A percentile compares a stretch with the other conserved stretches of the same genome.
Evolutionary conservation across 768 basidiomycete genomes (phyloP).

Genomic region (Tubosaeta sp.): DNA sequence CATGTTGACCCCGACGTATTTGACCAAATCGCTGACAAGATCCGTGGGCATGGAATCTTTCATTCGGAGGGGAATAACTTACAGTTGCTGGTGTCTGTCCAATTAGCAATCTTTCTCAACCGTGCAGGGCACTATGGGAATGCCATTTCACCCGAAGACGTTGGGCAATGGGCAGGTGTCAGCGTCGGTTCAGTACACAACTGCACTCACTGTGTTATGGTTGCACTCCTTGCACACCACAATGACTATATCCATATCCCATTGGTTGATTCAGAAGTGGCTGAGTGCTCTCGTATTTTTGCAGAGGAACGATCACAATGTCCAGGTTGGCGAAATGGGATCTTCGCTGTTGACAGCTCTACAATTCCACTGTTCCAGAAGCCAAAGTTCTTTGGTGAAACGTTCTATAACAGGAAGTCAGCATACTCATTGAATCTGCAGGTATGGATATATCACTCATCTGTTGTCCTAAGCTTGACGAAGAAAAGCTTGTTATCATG

Average conservation of each 20-base stretch:
- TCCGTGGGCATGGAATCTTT: slow-evolving; percentile 25
- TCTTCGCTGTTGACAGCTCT: slow-evolving; percentile 38
- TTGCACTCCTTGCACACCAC: not conserved
- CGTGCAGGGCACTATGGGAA: slow-evolving; percentile 29
- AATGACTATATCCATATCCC: not conserved
- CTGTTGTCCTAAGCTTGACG: too few species aligned
- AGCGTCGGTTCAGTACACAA: not conserved
- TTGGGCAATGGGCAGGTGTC: slow-evolving; percentile 10
- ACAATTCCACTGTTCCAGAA: slow-evolving; percentile 9
- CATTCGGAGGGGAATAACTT: slow-evolving; percentile 6
- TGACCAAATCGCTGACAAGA: slow-evolving; percentile 15
- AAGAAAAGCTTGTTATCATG: slow-evolving; percentile 4
- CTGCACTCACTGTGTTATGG: slow-evolving; percentile 1
- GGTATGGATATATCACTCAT: slow-evolving; percentile 3
- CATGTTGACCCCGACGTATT: slow-evolving; percentile 24
- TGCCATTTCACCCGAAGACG: not conserved
- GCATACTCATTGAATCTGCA: slow-evolving; percentile 18
- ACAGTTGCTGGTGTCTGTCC: slow-evolving; percentile 25
- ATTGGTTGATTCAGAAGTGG: not conserved
- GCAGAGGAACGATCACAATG: not conserved
- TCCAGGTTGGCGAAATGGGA: slow-evolving; percentile 32
- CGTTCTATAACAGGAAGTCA: slow-evolving; percentile 13
- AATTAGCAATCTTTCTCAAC: slow-evolving; percentile 26
- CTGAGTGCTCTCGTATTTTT: not conserved
- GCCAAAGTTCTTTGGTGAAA: not conserved